A percentile compares a stretch with the other conserved stretches of the same genome.
Evolutionary conservation across 805 yeast species (phyloP).

Genomic region (Candida bentonensis): DNA sequence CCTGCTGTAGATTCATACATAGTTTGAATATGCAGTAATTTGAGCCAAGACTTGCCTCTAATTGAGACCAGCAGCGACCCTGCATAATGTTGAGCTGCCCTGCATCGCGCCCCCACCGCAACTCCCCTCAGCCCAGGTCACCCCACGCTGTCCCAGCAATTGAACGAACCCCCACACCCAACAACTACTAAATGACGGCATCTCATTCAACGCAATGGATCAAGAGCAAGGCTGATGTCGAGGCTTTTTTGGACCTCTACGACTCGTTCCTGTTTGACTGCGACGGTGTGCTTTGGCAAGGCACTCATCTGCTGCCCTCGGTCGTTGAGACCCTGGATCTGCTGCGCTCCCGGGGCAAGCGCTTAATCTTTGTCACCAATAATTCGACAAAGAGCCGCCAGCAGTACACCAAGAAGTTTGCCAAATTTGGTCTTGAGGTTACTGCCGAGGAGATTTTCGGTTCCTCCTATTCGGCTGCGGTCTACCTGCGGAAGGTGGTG

Average conservation of each 20-base stretch:
- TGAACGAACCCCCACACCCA: no score
- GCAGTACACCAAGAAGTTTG: constrained; percentile 65
- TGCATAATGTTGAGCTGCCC: no score
- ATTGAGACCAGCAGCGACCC: no score
- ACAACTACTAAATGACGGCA: not conserved
- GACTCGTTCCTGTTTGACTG: constrained; percentile 91
- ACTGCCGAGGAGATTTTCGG: constrained; percentile 66
- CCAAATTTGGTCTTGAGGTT: constrained; percentile 36
- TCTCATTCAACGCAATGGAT: constrained; percentile 5
- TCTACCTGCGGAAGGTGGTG: constrained; percentile 64
- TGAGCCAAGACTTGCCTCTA: no score
- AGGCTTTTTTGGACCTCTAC: constrained; percentile 43
- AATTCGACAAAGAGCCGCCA: constrained; percentile 83
- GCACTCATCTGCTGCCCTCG: constrained; percentile 64
- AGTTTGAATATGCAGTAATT: no score
- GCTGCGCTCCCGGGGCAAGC: constrained; percentile 42
- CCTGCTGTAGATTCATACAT: no score
- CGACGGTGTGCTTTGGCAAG: constrained; percentile 95
- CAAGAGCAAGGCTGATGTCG: constrained; percentile 14
- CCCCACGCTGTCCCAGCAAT: no score
- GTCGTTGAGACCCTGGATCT: constrained; percentile 62
- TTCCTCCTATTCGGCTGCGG: constrained; percentile 82
- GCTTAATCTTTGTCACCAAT: constrained; percentile 81
- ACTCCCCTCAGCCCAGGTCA: no score
- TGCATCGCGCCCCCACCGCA: no score